Base-by-base conservation (phyloP, 202 grass and related monocot species). In the Digitaria exilis region DNA sequence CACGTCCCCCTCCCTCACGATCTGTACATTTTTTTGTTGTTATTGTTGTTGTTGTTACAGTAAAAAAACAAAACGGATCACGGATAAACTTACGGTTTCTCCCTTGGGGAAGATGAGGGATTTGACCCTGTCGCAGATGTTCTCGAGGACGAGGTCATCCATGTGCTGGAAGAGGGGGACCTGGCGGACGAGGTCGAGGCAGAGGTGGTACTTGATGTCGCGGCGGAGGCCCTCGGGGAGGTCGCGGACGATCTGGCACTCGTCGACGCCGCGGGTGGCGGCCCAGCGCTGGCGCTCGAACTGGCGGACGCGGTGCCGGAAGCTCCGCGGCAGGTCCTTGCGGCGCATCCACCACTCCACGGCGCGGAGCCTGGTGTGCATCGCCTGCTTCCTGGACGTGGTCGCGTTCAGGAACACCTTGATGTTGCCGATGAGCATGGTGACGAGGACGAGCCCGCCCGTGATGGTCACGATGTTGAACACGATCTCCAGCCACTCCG, bases 371-470 rank as follows among this genome's bases (percentile, higher is more conserved):
- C 87, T 86, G n/a, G 90, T 82, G 84, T 94, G 87, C 94, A 97
- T 89, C 2, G 89, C 91, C 74, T 97, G 94, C 89, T 97, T 97
- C 89, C 74, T 84, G 1, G 94, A 97, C 13, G 91, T 93, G 57
- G 94, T 97, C 39, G 94, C 88, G 85, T 94, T 88, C 85, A 94
- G 80, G 79, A 97, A 97, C 82, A 97, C 94, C 91, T 97, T 97
- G 94, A 97, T 97, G 81, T 97, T 97, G 44, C 94, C 94, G 39
- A 97, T 97, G 21, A 97, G 89, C 94, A 97, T 97, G n/a, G 94
- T 97, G 6, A 97, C 91, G 0, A 97, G 87, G 19, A 97, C 56
- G 8, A 97, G 82, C 0, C 94, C 94, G 0, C 94, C 84, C 0
- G 94, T 97, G 79, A 97, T 97, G 37, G 89, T 94, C 43, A 94